Conservation (phyloP, 495 filamentous ascomycete species). For the Penicillium psychrofluorescens region DNA sequence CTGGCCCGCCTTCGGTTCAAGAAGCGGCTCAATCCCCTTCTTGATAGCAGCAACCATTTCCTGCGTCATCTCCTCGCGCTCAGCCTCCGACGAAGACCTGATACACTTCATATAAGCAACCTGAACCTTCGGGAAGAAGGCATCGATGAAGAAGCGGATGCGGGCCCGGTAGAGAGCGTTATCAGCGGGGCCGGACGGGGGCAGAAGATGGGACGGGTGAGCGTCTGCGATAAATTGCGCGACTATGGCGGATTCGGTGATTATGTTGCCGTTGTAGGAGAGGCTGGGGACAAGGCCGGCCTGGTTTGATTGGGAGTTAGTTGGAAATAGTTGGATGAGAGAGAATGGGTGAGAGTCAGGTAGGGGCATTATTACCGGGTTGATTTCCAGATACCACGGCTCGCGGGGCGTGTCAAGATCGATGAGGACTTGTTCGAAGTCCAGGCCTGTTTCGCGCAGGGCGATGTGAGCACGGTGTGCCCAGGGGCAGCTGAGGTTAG, state of each 20-base stretch:
- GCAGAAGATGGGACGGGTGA: slow-evolving; percentile 42
- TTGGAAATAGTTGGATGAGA: neutral
- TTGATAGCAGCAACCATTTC: slow-evolving; percentile 44
- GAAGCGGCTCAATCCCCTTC: slow-evolving; percentile 69
- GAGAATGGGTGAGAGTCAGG: no score
- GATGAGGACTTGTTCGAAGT: slow-evolving; percentile 75
- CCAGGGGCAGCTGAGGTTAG: slow-evolving; percentile 71
- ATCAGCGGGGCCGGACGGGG: slow-evolving; percentile 23
- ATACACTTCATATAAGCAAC: slow-evolving; percentile 33
- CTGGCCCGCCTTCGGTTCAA: slow-evolving; percentile 25
- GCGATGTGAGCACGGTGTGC: slow-evolving; percentile 78
- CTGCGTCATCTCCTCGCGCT: slow-evolving; percentile 25
- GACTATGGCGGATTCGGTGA: slow-evolving; percentile 71
- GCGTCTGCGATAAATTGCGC: slow-evolving; percentile 63
- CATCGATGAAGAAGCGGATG: slow-evolving; percentile 70
- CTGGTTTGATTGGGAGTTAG: slow-evolving; percentile 13
- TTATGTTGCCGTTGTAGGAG: slow-evolving; percentile 61
- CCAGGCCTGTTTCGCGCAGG: slow-evolving; percentile 62
- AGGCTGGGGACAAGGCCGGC: slow-evolving; percentile 73
- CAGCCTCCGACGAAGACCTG: slow-evolving; percentile 26
- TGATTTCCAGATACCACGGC: slow-evolving; percentile 78
- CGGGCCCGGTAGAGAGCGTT: slow-evolving; percentile 56
- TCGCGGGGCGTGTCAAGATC: slow-evolving; percentile 66
- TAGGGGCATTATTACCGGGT: slow-evolving; percentile 47
- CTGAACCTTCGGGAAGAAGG: slow-evolving; percentile 57